Evolutionary conservation across 192 early-diverging fungal genomes (phyloP), one percentile per base, ranked within the genome.

Genomic region (Coemansia brasiliensis): DNA sequence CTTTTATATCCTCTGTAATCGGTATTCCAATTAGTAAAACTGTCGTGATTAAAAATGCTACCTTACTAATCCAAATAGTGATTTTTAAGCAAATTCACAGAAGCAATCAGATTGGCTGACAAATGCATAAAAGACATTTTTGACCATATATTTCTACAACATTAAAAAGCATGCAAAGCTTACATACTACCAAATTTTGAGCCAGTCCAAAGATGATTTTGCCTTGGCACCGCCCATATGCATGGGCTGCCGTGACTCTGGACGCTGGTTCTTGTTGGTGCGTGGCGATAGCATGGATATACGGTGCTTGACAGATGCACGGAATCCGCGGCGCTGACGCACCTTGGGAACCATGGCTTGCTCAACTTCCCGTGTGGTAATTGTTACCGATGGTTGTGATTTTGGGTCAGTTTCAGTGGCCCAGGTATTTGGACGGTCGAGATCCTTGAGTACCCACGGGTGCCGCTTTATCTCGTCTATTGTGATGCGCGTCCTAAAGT

Each of bases 401-500:
- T 76, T 60, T 21, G 91, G 93, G 65, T 94, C 88, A 10, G 92
- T 89, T 46, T 92, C 87, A 16, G 71, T 69, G 11, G 87, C 84
- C 94, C 94, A 96, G 52, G 73, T 72, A 26, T 79, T 67, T 16
- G 82, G 85, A 22, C 79, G 73, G 2, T 70, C 72, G 40, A 98
- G 54, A 60, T 88, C 94, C 20, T 67, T 72, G 2, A 85, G 85
- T 0, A 93, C 88, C 96, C 96, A 99, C 26, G 90, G 86, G 76
- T 98, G 96, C 43, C 85, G 87, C 82, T 94, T 94, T 32, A 97
- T 87, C 67, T 94, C 86, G 20, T 90, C 86, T 43, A 99, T 78
- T 3, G 89, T 91, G 21, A 96, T 92, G 9, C 95, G 83, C 32
- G 82, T 84, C 15, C 65, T 55, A 40, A 93, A 90, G 72, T 99